A percentile compares a stretch with the other conserved stretches of the same genome.
Conservation (phyloP, 768 basidiomycete species). For the Leccinellum albellum region DNA sequence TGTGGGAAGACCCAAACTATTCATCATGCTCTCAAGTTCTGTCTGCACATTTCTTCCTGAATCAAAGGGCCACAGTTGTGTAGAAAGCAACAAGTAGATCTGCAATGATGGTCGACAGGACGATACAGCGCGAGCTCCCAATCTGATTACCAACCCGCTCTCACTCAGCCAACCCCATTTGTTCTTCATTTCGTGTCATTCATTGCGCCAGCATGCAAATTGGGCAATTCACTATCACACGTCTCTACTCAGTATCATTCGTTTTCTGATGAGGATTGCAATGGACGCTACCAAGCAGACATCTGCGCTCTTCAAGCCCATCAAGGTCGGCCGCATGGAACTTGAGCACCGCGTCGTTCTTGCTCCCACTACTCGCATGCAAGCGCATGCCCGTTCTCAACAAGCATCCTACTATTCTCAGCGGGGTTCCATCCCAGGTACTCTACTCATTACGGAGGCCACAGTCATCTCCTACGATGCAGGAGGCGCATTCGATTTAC, state of each 20-base stretch:
- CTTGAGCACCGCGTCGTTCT: slow-evolving; percentile 52
- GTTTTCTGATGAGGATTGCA: neutral
- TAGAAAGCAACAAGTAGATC: neutral
- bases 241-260: neutral
- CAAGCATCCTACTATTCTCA: slow-evolving; percentile 48
- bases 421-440: slow-evolving; percentile 45
- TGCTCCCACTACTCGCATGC: slow-evolving; percentile 49
- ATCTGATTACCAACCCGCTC: neutral
- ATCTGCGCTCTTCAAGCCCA: slow-evolving; percentile 42
- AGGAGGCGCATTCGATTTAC: slow-evolving; percentile 47
- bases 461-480: slow-evolving; percentile 49
- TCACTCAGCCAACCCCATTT: neutral
- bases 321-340: slow-evolving; percentile 38
- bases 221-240: neutral
- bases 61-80: neutral
- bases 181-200: neutral
- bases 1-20: no score
- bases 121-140: neutral
- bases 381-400: slow-evolving; percentile 33
- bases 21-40: neutral
- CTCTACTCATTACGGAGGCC: slow-evolving; percentile 55
- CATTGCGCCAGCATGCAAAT: neutral
- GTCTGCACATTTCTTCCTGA: neutral
- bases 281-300: slow-evolving; percentile 3
- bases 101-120: no score